Evolutionary conservation across 441 rosid genomes (phyloP), one percentile per base, ranked within the genome.

Genomic region (Arabidopsis hybrid): DNA sequence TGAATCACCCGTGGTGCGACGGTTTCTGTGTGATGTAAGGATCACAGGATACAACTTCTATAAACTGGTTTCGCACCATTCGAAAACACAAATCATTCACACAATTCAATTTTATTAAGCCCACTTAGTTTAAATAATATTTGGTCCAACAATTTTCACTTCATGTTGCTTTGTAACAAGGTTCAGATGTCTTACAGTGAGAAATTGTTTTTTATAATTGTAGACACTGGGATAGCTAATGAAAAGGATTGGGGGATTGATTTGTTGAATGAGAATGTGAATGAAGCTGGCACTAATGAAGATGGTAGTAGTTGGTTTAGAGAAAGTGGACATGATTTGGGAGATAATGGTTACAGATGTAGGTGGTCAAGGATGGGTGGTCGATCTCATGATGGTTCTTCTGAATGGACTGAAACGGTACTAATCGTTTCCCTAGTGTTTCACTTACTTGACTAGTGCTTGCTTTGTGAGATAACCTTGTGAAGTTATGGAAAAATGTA

Each of bases 291-390:
- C 18, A 85, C 85, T 36, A 92, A 90, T 79, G 99, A 92, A 72
- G 98, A 92, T 83, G 96, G 95, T 36, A 86, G 96, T 83, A 87
- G 87, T 71, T 95, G 99, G 99, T 85, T 85, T 67, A 82, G 88
- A 70, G 98, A 95, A 81, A 90, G 95, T 47, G 95, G 99, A 71
- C 95, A 88, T 79, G 99, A 95, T 65, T 72, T 84, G 57, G 91
- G 89, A 12, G 90, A 91, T 40, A 92, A 92, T 75, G 98, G 99
- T 68, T 92, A 84, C 82, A 84, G 97, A 72, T 92, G 98, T 85
- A 86, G 98, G 83, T 91, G 99, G 99, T 73, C 95, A 49, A 90
- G 87, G 82, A 95, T 95, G 98, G 97, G 99, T 3, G 98, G 99
- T 73, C 88, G 50, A 49, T 90, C 95, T 50, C 79, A 81, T 73